Conservation (phyloP, 768 basidiomycete genomes). For the Suillus hirtellus region DNA sequence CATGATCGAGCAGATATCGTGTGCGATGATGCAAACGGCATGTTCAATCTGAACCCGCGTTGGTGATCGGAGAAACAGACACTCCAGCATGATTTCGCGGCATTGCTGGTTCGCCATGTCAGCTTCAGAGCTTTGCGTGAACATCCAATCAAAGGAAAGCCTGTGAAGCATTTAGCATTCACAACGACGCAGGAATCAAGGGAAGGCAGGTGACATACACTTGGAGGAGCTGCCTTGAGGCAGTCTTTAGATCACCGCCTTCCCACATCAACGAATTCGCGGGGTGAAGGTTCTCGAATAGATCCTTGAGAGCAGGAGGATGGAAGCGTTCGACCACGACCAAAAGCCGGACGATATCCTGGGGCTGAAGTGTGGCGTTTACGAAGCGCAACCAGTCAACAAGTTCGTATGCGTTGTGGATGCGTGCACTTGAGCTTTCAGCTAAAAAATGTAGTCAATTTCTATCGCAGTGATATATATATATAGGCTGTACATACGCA, state of each 20-base stretch:
- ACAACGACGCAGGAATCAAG: not conserved
- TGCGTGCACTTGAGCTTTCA: constrained; percentile 33
- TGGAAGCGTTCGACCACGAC: constrained; percentile 42
- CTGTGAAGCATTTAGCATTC: constrained; percentile 13
- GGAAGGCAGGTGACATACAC: not conserved
- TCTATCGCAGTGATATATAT: not conserved
- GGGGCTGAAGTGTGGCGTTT: constrained; percentile 32
- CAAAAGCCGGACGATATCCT: constrained; percentile 44
- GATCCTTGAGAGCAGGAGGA: constrained; percentile 39
- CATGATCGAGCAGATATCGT: constrained; percentile 31
- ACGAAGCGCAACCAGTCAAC: constrained; percentile 65
- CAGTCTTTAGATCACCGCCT: constrained; percentile 1
- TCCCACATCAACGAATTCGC: constrained; percentile 43
- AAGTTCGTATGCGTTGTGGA: constrained; percentile 50
- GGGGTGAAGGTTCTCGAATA: constrained; percentile 49
- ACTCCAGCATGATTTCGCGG: constrained; percentile 38
- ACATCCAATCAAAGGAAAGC: constrained; percentile 46
- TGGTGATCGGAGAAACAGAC: constrained; percentile 29
- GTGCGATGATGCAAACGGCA: constrained; percentile 39
- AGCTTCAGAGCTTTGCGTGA: constrained; percentile 34
- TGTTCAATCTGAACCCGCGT: constrained; percentile 35
- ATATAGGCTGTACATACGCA: constrained; percentile 42
- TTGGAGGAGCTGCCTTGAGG: not conserved
- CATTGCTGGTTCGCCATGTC: constrained; percentile 21
- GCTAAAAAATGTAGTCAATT: constrained; percentile 33